Conservation (phyloP, 805 yeast genomes). For the Candida loeiensis region DNA sequence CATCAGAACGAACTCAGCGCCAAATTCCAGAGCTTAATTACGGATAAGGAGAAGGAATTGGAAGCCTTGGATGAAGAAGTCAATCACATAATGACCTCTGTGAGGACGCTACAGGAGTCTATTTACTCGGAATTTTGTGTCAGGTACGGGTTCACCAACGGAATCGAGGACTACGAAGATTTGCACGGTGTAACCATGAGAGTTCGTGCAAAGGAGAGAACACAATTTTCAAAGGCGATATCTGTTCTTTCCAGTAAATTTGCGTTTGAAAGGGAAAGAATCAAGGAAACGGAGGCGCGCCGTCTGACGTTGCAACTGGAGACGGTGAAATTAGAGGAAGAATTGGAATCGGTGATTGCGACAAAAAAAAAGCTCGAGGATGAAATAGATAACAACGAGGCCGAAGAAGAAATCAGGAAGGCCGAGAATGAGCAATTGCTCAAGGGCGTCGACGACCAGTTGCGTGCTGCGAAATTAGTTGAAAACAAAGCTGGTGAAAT, state of each 20-base stretch:
- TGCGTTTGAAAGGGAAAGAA: slow-evolving; percentile 60
- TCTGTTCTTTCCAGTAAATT: slow-evolving; percentile 58
- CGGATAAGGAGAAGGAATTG: slow-evolving; percentile 15
- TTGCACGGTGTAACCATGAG: slow-evolving; percentile 58
- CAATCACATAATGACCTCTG: slow-evolving; percentile 18
- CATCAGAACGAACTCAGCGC: slow-evolving; percentile 36
- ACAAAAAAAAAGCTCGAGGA: slow-evolving; percentile 29
- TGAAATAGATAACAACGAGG: slow-evolving; percentile 23
- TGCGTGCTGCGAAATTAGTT: slow-evolving; percentile 26
- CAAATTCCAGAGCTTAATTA: slow-evolving; percentile 20
- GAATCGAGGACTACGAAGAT: slow-evolving; percentile 66
- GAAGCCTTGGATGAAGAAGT: slow-evolving; percentile 9
- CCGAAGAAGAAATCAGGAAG: slow-evolving; percentile 24
- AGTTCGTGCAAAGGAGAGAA: slow-evolving; percentile 55
- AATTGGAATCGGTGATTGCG: slow-evolving; percentile 26
- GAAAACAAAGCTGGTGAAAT: slow-evolving; percentile 37
- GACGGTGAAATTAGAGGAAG: slow-evolving; percentile 31
- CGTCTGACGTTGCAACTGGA: slow-evolving; percentile 42
- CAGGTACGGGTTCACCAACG: slow-evolving; percentile 47
- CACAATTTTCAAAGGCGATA: slow-evolving; percentile 59
- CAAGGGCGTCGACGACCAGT: slow-evolving; percentile 15
- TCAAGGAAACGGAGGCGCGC: slow-evolving; percentile 48
- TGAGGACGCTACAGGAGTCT: slow-evolving; percentile 34
- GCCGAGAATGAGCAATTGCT: slow-evolving; percentile 18
- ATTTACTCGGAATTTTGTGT: slow-evolving; percentile 55